These are phyloP conservation scores for Myriosclerotinia curreyana DNA, from an alignment of 2,329 filamentous ascomycete genomes.

Conservation along the genomic window DNA sequence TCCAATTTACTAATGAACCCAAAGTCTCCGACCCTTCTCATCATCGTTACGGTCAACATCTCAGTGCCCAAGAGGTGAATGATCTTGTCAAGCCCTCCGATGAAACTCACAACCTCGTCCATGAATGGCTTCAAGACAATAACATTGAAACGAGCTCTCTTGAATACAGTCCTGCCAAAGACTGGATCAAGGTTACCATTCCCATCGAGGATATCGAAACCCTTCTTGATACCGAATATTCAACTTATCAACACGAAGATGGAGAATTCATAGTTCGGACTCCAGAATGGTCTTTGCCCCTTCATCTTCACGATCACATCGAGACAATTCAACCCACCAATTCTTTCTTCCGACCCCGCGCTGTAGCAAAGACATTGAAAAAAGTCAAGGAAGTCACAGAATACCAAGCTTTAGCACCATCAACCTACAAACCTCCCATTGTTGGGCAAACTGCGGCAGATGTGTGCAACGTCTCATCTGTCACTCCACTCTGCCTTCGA, in stretches of 20 bases:
- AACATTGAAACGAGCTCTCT: slow-evolving; percentile 43
- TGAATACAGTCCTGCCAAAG: slow-evolving; percentile 51
- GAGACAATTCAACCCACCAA: slow-evolving; percentile 56
- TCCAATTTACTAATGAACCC: neutral
- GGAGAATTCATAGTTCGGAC: slow-evolving; percentile 31
- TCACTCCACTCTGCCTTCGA: slow-evolving; percentile 33
- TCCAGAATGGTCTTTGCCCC: slow-evolving; percentile 42
- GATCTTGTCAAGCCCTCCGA: slow-evolving; percentile 52
- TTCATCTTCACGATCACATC: slow-evolving; percentile 44
- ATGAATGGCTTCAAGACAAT: slow-evolving; percentile 55
- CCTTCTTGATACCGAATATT: slow-evolving; percentile 41
- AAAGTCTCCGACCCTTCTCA: slow-evolving; percentile 53
- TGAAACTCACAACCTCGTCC: slow-evolving; percentile 51
- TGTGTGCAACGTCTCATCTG: slow-evolving; percentile 56
- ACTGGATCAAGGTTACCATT: slow-evolving; percentile 51
- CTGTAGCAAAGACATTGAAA: slow-evolving; percentile 39
- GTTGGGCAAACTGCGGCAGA: slow-evolving; percentile 42
- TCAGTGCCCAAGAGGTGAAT: slow-evolving; percentile 50
- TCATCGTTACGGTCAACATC: slow-evolving; percentile 53
- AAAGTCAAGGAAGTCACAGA: slow-evolving; percentile 8
- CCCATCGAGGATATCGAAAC: slow-evolving; percentile 47
- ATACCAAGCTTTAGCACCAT: slow-evolving; percentile 5
- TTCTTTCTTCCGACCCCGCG: slow-evolving; percentile 49
- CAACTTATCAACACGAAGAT: slow-evolving; percentile 40
- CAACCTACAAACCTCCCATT: slow-evolving; percentile 19